Conservation (phyloP, 768 basidiomycete genomes). For the Rhodotorula babjevae region DNA sequence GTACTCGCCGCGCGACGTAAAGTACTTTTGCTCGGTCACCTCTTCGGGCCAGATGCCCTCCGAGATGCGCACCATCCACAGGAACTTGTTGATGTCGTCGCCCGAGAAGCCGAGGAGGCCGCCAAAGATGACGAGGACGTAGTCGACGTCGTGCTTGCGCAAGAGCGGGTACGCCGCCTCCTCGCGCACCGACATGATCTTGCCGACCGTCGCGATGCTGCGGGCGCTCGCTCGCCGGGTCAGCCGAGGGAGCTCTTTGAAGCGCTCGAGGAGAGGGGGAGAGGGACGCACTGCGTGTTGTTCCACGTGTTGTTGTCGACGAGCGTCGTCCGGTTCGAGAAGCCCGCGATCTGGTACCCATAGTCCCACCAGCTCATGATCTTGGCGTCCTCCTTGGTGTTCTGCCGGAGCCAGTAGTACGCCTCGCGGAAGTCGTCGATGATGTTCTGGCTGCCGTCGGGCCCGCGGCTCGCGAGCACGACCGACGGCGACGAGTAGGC, state of each 20-base stretch:
- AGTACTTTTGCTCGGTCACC: conserved; percentile 90
- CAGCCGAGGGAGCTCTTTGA: no score
- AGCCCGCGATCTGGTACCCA: conserved; percentile 97
- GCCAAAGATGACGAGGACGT: conserved; percentile 95
- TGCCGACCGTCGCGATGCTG: conserved; percentile 90
- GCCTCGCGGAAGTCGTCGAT: conserved; percentile 99
- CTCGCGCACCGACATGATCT: conserved; percentile 91
- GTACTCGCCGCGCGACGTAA: conserved; percentile 88
- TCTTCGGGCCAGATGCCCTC: conserved; percentile 64
- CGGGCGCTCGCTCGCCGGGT: no score
- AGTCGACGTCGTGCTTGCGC: conserved; percentile 94
- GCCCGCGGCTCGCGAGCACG: conserved; percentile 71
- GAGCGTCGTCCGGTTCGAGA: conserved; percentile 91
- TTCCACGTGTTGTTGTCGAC: conserved; percentile 99
- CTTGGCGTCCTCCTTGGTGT: conserved; percentile 84
- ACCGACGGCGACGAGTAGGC: conserved; percentile 98
- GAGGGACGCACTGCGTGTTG: conserved; percentile 65
- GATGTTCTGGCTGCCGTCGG: conserved; percentile 84
- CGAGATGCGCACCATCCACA: conserved; percentile 55
- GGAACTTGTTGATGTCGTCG: conserved; percentile 99
- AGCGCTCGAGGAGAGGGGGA: conserved; percentile 1
- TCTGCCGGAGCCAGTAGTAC: conserved; percentile 96
- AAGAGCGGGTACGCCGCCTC: conserved; percentile 96
- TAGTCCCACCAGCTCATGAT: conserved; percentile 99
- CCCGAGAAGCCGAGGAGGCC: conserved; percentile 94